Conservation (phyloP, 1,139 yeast genomes). For the Diutina mesorugosa region DNA sequence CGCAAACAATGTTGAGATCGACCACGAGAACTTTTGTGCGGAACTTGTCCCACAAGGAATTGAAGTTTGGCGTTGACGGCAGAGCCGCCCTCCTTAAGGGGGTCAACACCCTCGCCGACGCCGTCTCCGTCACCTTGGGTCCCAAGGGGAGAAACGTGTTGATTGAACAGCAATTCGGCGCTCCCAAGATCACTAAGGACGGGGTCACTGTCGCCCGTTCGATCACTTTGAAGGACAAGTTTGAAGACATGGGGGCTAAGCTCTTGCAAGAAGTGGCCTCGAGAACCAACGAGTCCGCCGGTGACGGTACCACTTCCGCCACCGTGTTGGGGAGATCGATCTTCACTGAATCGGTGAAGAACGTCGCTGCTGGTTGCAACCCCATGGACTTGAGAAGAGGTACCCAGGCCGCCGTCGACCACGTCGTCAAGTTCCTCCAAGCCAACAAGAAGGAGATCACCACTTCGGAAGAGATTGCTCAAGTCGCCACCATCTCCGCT, state of each 20-base stretch:
- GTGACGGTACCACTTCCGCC: constrained; percentile 98
- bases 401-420: constrained; percentile 96
- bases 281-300: constrained; percentile 96
- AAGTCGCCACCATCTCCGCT: constrained; percentile 97
- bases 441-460: constrained; percentile 93
- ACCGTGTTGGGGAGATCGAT: constrained; percentile 95
- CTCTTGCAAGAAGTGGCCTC: constrained; percentile 96
- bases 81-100: constrained; percentile 94
- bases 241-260: constrained; percentile 95
- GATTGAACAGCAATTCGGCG: constrained; percentile 93
- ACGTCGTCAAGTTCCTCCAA: constrained; percentile 82
- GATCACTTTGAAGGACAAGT: constrained; percentile 77
- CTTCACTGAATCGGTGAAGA: constrained; percentile 94
- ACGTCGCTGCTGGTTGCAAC: constrained; percentile 98
- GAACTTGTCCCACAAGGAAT: constrained; percentile 77
- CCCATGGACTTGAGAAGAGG: constrained; percentile 99
- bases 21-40: constrained; percentile 23
- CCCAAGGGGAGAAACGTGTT: constrained; percentile 98
- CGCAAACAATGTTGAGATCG: not conserved
- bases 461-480: constrained; percentile 94
- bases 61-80: constrained; percentile 97
- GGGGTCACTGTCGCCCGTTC: constrained; percentile 98
- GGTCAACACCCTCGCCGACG: constrained; percentile 93
- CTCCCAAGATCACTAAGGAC: constrained; percentile 98
- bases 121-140: constrained; percentile 93